Evolutionary conservation across 1,284 basidiomycete genomes (phyloP), one percentile per base, ranked within the genome.

Genomic region (Ceratorhiza oryzae-sativae): DNA sequence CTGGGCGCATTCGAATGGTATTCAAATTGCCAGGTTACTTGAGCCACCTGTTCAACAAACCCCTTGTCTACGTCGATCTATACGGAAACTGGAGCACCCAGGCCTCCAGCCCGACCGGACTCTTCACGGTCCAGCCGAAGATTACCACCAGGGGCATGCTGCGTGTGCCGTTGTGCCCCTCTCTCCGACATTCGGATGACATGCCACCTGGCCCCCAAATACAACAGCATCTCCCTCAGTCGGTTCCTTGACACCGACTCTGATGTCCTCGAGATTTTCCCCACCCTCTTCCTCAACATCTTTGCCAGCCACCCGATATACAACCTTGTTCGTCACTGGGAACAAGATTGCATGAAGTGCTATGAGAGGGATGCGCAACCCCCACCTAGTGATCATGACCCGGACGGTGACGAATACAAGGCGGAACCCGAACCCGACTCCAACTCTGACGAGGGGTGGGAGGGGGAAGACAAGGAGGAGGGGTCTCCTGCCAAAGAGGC

Each of bases 11-110:
- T 30, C 68, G 42, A 8, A 45, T 39, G 3, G 56, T 71, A 3
- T 71, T 71, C 32, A 20, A 51, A 25, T 32, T 60, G 5, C 55
- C 68, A 1, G 1, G 15, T 10, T 18, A 27, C 8, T 12, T 60
- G 1, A 45, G 25, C 32, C 32, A 34, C 9, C 2, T 49, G 2
- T 71, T 15, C n/a, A 1, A 18, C 34, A 20, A 32, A 10, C 30
- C 46, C 12, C 56, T 71, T 18, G 56, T 18, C 8, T 71, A 71
- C 34, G 55, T 60, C 56, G 55, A 71, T 39, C 30, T 71, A 15
- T 71, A 58, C 68, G 48, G 49, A 8, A 23, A 41, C 3, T 48
- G 25, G 18, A 61, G 59, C 41, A 2, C 5, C 5, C 3, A 61
- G 5, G 30, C 67, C 0, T 18, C 32, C 3, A 20, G 48, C 2